Percentiles rank a stretch among this genome's conserved stretches.
phyloP scores from a whole-genome alignment of 2,329 filamentous ascomycete genomes.

The Ophiostoma triangulosporum region DNA sequence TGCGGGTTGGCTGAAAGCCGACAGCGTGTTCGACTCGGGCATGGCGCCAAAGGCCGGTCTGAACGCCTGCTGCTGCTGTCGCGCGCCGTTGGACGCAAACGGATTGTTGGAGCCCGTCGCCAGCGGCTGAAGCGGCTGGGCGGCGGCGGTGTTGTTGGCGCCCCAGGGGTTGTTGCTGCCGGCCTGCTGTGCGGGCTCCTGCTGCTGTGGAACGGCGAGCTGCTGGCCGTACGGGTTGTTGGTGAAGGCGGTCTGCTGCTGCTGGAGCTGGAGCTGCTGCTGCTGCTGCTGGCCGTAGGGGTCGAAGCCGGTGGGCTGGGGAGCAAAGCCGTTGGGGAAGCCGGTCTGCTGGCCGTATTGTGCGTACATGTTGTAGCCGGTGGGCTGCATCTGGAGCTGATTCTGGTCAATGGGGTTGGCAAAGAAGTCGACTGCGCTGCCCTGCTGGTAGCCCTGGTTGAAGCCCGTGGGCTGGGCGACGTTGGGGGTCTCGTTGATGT shows the following conservation, averaged over 20 bases:
- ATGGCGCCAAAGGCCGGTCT: constrained; percentile 55
- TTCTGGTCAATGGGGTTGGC: constrained; percentile 80
- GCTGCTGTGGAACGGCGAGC: constrained; percentile 31
- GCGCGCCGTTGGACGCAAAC: constrained; percentile 43
- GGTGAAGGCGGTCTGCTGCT: constrained; percentile 22
- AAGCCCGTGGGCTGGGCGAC: constrained; percentile 63
- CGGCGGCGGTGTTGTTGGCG: constrained; percentile 44
- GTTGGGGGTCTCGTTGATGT: constrained; percentile 35
- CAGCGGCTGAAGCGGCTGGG: constrained; percentile 60
- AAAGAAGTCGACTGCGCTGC: constrained; percentile 91
- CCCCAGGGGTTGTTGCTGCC: constrained; percentile 96
- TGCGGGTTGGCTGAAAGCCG: constrained; percentile 37
- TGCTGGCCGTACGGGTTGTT: constrained; percentile 25
- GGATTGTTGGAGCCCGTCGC: constrained; percentile 97
- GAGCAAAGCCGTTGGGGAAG: constrained; percentile 50
- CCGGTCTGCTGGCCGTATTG: constrained; percentile 39
- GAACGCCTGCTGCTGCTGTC: constrained; percentile 18
- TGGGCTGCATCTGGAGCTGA: constrained; percentile 66
- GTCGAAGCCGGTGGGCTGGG: constrained; percentile 46
- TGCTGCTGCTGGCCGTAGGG: constrained; percentile 42
- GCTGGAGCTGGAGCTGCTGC: constrained; percentile 31
- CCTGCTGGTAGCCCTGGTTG: constrained; percentile 96
- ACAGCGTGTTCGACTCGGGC: constrained; percentile 71
- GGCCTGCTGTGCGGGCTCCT: constrained; percentile 50
- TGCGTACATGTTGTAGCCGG: constrained; percentile 50